These are phyloP conservation scores for Penicillium chermesinum DNA, from an alignment of 495 filamentous ascomycete species.

Conservation along the genomic window DNA sequence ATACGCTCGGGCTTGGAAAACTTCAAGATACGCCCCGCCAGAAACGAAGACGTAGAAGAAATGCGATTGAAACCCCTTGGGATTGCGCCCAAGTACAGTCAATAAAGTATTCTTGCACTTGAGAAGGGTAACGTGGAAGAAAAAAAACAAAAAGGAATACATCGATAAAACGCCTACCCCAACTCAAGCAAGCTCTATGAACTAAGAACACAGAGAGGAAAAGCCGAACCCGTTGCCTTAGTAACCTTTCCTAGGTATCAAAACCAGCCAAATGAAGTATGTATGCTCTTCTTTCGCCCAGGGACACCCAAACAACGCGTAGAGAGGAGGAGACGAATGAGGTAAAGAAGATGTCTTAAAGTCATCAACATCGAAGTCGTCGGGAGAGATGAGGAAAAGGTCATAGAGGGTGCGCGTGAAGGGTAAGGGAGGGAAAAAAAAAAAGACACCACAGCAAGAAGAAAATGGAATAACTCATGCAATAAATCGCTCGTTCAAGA, in stretches of 20 bases:
- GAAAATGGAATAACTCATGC: conserved; percentile 1
- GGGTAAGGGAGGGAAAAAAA: not conserved
- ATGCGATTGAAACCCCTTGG: no score
- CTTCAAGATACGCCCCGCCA: no score
- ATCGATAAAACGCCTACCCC: not conserved
- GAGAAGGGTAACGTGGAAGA: not conserved
- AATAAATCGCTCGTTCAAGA: conserved; percentile 10
- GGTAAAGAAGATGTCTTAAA: conserved; percentile 1
- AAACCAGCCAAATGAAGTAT: conserved; percentile 9
- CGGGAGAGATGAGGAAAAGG: not conserved
- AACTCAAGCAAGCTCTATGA: not conserved
- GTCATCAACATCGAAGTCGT: not conserved
- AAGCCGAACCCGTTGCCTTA: not conserved
- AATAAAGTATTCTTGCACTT: no score
- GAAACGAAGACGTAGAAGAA: no score
- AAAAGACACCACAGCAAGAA: not conserved
- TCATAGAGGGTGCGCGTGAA: not conserved
- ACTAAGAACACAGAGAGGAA: not conserved
- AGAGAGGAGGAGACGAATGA: conserved; percentile 1
- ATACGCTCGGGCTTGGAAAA: no score
- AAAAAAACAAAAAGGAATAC: not conserved
- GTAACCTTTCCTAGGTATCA: conserved; percentile 6
- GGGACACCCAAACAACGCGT: conserved; percentile 5
- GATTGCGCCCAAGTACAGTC: no score
- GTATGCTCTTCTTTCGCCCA: conserved; percentile 16